Base-by-base conservation (phyloP, 805 yeast genomes). In the Ogataea polymorpha region DNA sequence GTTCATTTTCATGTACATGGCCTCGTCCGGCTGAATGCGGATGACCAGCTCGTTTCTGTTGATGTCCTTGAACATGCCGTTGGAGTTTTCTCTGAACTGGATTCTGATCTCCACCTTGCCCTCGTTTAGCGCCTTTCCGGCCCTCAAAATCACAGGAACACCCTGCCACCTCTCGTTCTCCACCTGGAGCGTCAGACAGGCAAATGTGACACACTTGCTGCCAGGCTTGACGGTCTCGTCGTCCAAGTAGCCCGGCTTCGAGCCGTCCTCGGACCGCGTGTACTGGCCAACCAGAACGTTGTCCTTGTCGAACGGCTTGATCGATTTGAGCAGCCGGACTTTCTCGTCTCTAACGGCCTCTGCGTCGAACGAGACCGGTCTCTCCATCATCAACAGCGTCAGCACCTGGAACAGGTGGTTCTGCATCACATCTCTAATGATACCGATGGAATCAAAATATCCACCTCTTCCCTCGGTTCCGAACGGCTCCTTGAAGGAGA, bases 381-480 rank as follows among this genome's bases (percentile, higher is more conserved):
- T 79, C 63, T 93, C 98, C 96, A 93, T 91, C 39, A 96, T 86
- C 46, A 91, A 70, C 41, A 93, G 66, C 5, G 98, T 90, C 60
- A 93, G 70, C 16, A 91, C 95, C 71, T 93, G 99, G 59, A 91
- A 73, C 55, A 93, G 67, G 69, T 93, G 99, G 74, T 93, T 93
- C 72, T 93, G 99, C 88, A 93, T 91, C 35, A 93, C 98, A 61
- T 93, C 99, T 66, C 99, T 80, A 53, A 93, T 86, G 61, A 93
- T 93, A 44, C 99, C 99, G 58, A 90, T 88, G 41, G 75, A 72
- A 67, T 93, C 98, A 59, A 93, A 93, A 71, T 93, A 93, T 27
- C 99, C 99, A 54, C 99, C 99, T 62, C 99, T 80, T 42, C 99
- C 99, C 68, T 93, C 96, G 29, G 99, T 93, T 41, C 99, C 99